Conservation (phyloP, 371 early-diverging fungal genomes). For the Rhizopus microsporus region DNA sequence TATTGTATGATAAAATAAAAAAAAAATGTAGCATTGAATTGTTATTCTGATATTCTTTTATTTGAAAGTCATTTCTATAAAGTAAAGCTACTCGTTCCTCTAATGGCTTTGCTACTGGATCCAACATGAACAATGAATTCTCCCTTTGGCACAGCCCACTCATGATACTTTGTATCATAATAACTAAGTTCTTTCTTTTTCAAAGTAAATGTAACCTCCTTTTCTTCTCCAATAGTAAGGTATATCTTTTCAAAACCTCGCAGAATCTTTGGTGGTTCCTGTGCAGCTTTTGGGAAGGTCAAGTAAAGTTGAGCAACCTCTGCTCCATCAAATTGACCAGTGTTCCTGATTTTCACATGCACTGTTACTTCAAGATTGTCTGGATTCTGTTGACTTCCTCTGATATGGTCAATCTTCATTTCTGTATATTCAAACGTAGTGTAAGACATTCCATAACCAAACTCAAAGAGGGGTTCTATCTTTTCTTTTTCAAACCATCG, state of each 20-base stretch:
- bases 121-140: slow-evolving; percentile 49
- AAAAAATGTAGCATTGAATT: no score
- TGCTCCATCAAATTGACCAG: slow-evolving; percentile 51
- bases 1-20: no score
- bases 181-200: slow-evolving; percentile 38
- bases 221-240: slow-evolving; percentile 24
- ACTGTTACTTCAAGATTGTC: slow-evolving; percentile 25
- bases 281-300: slow-evolving; percentile 48
- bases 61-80: background rate
- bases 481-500: slow-evolving; percentile 50
- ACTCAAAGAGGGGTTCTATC: slow-evolving; percentile 57
- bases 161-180: slow-evolving; percentile 34
- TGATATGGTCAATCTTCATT: slow-evolving; percentile 7
- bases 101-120: slow-evolving; percentile 52
- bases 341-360: slow-evolving; percentile 47
- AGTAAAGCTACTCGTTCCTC: slow-evolving; percentile 18
- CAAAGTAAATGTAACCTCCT: slow-evolving; percentile 37
- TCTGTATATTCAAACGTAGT: slow-evolving; percentile 55
- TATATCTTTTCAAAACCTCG: slow-evolving; percentile 57
- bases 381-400: slow-evolving; percentile 3
- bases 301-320: slow-evolving; percentile 64
- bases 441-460: slow-evolving; percentile 68
- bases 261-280: slow-evolving; percentile 53
- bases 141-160: slow-evolving; percentile 51
- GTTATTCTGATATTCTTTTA: no score